Base-by-base conservation (phyloP, 768 basidiomycete species). In the Hericium coralloides region DNA sequence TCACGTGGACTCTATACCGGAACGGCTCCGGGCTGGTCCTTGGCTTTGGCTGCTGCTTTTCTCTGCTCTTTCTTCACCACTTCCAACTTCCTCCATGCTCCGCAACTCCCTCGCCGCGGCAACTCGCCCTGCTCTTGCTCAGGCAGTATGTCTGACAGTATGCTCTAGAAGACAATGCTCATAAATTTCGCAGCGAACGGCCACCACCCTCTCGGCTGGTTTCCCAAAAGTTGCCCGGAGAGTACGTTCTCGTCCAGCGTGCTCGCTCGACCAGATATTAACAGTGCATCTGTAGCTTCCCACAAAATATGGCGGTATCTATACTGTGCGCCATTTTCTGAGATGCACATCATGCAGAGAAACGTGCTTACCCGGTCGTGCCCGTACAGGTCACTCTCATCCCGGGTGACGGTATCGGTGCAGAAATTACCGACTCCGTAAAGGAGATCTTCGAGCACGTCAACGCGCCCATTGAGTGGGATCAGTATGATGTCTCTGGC, bases 381-480 rank as follows among this genome's bases (percentile, higher is more conserved):
- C 52, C 51, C 38, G 58, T 62, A 50, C 64, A 93, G 91, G 92
- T 97, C 64, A 98, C 95, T 58, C 84, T 98, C 67, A 95, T 98
- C 64, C 95, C 95, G 48, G 97, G 97, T 63, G 97, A 99, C 68
- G 97, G 97, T 76, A 87, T 99, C 66, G 97, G 97, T 61, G 82
- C 84, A 66, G 97, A 99, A 76, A 92, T 99, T 68, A 92, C 95
- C 58, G 92, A 95, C 74, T 95, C 93, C 1, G 95, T 99, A 64
- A 98, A 99, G 76, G 95, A 98, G 73, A 95, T 99, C 69, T 99
- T 99, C 68, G 92, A 95, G 71, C 81, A 91, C 63, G 83, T 93
- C 69, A 99, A 98, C 68, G 97, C 95, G 36, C 97, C 97, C 71
- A 95, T 99, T 73, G 92, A 98, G 70, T 97, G 92, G 91, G 95